These are phyloP conservation scores for Phytophthora sansomeana DNA, from an alignment of 352 stramenopile species.

Conservation along the genomic window DNA sequence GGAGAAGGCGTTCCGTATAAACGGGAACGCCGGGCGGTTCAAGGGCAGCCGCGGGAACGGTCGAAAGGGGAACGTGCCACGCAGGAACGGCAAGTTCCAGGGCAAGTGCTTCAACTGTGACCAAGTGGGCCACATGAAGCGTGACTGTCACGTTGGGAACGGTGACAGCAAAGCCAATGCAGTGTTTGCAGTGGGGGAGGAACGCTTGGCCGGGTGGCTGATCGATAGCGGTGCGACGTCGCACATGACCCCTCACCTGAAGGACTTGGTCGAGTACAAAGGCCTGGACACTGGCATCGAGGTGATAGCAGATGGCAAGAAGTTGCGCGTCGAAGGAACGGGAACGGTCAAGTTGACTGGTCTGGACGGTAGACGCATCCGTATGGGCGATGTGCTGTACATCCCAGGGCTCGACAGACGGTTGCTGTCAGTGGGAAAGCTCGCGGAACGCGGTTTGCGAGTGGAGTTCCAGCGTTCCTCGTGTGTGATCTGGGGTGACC, in stretches of 20 bases:
- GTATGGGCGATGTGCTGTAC: neutral
- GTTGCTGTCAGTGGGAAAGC: too few relatives aligned
- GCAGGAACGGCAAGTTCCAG: slow-evolving; percentile 16
- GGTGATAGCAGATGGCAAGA: slow-evolving; percentile 31
- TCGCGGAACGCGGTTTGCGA: neutral
- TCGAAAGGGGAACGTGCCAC: slow-evolving; percentile 9
- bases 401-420: neutral
- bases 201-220: neutral
- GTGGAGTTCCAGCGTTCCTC: too few relatives aligned
- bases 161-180: neutral
- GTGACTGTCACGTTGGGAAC: neutral
- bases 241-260: slow-evolving; percentile 19
- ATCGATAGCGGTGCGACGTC: neutral
- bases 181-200: neutral
- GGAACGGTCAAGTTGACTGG: slow-evolving; percentile 11
- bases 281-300: slow-evolving; percentile 2
- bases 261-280: slow-evolving; percentile 12
- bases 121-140: neutral
- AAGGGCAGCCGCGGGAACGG: slow-evolving; percentile 2
- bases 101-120: slow-evolving; percentile 9
- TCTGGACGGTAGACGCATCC: neutral
- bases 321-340: slow-evolving; percentile 8
- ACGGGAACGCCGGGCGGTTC: slow-evolving; percentile 8
- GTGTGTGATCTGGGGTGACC: too few relatives aligned
- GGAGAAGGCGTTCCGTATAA: slow-evolving; percentile 6